These are phyloP conservation scores for Martensiomyces pterosporus DNA, from an alignment of 192 early-diverging fungal species.

Conservation along the genomic window DNA sequence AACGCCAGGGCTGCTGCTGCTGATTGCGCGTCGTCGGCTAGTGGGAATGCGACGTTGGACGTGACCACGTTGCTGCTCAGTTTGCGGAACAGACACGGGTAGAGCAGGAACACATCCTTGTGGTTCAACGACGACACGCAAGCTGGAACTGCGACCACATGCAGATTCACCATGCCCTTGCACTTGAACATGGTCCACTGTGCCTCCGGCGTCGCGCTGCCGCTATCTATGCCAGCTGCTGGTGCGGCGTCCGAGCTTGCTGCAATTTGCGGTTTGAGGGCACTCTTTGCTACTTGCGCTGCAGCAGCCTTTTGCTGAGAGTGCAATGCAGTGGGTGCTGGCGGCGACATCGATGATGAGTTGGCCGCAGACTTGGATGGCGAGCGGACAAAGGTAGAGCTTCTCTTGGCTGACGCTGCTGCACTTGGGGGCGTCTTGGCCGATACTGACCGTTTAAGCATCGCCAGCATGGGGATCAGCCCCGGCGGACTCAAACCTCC, in stretches of 20 bases:
- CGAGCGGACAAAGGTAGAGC: too few relatives aligned
- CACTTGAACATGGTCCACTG: constrained; percentile 47
- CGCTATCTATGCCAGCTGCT: not conserved
- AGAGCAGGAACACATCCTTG: constrained; percentile 44
- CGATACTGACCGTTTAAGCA: too few relatives aligned
- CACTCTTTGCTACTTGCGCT: too few relatives aligned
- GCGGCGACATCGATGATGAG: too few relatives aligned
- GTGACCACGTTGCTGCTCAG: not conserved
- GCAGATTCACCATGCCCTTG: constrained; percentile 42
- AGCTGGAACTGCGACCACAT: constrained; percentile 35
- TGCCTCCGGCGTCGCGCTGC: constrained; percentile 7
- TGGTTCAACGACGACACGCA: constrained; percentile 38
- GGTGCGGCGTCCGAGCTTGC: not conserved
- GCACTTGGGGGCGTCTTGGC: too few relatives aligned
- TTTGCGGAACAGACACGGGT: constrained; percentile 35
- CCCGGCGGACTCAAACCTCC: too few relatives aligned
- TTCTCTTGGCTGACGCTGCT: too few relatives aligned
- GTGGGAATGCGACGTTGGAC: not conserved
- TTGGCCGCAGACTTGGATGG: too few relatives aligned
- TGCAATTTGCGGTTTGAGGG: not conserved
- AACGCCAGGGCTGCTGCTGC: not conserved
- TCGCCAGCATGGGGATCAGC: too few relatives aligned
- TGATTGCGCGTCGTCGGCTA: not conserved
- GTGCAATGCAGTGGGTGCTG: too few relatives aligned
- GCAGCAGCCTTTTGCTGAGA: too few relatives aligned